phyloP scores from a whole-genome alignment of 108 stramenopile genomes.

The Cylindrotheca fusiformis region DNA sequence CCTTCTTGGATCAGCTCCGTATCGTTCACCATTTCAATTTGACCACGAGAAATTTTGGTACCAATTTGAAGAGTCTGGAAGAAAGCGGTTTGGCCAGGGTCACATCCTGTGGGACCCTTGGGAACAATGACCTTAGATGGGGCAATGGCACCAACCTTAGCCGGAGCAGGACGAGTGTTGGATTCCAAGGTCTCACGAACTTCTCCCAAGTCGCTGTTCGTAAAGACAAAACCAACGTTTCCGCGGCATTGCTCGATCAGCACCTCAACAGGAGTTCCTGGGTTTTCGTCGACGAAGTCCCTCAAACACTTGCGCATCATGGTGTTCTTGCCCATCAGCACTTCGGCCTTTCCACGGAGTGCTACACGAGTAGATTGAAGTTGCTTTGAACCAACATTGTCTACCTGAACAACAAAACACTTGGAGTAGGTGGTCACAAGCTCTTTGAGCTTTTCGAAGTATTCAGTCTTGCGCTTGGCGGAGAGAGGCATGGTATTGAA shows the following conservation, averaged over 20 bases:
- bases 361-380: conserved; percentile 89
- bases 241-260: conserved; percentile 81
- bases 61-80: conserved; percentile 99
- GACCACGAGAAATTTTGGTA: conserved; percentile 96
- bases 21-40: conserved; percentile 98
- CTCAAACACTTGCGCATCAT: conserved; percentile 97
- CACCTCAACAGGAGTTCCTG: conserved; percentile 82
- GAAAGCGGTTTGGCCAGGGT: conserved; percentile 99
- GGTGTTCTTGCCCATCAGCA: conserved; percentile 99
- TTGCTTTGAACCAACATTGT: conserved; percentile 99
- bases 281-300: conserved; percentile 90
- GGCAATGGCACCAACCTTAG: conserved; percentile 93
- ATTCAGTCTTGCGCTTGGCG: conserved; percentile 80
- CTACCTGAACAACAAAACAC: conserved; percentile 92
- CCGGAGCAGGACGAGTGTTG: conserved; percentile 96
- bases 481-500: conserved; percentile 82
- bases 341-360: conserved; percentile 91
- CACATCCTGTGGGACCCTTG: conserved; percentile 98
- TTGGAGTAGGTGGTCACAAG: conserved; percentile 75
- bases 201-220: conserved; percentile 92
- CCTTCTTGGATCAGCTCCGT: conserved; percentile 89
- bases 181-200: conserved; percentile 82
- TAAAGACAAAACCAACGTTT: conserved; percentile 99
- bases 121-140: conserved; percentile 93
- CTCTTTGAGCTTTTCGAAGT: conserved; percentile 79